A percentile compares a stretch with the other conserved stretches of the same genome.
Conservation (phyloP, 495 filamentous ascomycete species). For the Cryomyces minteri region DNA sequence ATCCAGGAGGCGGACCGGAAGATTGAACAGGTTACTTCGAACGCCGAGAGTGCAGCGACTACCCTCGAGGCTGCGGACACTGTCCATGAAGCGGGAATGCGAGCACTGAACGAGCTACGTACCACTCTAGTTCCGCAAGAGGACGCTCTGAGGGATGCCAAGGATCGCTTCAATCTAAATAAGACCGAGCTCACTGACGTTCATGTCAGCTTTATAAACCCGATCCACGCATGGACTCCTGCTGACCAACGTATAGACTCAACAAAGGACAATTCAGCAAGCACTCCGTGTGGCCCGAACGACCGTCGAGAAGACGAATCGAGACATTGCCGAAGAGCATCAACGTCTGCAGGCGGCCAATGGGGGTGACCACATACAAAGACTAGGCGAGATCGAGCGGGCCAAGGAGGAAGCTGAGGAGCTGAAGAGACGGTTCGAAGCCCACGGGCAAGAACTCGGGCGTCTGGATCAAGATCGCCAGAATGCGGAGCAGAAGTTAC, state of each 20-base stretch:
- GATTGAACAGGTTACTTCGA: constrained; percentile 27
- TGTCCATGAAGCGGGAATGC: constrained; percentile 9
- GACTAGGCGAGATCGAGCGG: constrained; percentile 23
- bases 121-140: constrained; percentile 6
- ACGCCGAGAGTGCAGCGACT: constrained; percentile 13
- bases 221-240: background rate
- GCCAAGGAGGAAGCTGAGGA: constrained; percentile 30
- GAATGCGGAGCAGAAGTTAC: constrained; percentile 20
- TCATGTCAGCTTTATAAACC: background rate
- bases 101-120: background rate
- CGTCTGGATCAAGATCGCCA: constrained; percentile 19
- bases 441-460: constrained; percentile 16
- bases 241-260: constrained; percentile 15
- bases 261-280: constrained; percentile 29
- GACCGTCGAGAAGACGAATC: constrained; percentile 17
- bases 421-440: constrained; percentile 20
- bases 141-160: constrained; percentile 19
- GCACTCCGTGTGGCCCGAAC: constrained; percentile 17
- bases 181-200: constrained; percentile 3
- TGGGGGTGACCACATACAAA: constrained; percentile 15
- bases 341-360: constrained; percentile 15
- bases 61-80: constrained; percentile 26
- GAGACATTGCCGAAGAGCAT: constrained; percentile 11
- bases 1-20: constrained; percentile 20
- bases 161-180: constrained; percentile 5